Base-by-base conservation (phyloP, 2,329 filamentous ascomycete genomes). In the Colletotrichum sp. region DNA sequence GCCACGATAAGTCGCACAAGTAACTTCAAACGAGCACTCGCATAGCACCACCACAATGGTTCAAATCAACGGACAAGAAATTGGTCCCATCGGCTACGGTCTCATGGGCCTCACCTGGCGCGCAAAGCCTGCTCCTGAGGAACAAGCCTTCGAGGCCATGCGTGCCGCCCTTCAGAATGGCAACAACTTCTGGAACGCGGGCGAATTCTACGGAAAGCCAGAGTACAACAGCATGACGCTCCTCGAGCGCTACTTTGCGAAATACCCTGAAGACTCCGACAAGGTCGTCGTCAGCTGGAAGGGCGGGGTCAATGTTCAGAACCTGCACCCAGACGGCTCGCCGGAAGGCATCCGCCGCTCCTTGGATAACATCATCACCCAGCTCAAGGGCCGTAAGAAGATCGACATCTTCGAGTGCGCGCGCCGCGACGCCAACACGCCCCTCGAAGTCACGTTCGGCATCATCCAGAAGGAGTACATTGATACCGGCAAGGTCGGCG, bases 211-310 rank as follows among this genome's bases (percentile, higher is more conserved):
- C 83, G 93, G 93, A 52, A 85, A 86, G 0, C 88, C 89, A 2
- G 86, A 90, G 25, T 87, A 87, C 79, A 93, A 93, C 84, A 85
- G 82, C 80, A 91, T 93, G 79, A 88, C 89, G 36, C 83, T 94
- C 12, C 83, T 94, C 34, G 88, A 90, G 76, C 85, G 87, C 30
- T 94, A 94, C 84, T 93, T 94, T 80, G 87, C 87, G 36, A 87
- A 89, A 75, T 90, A 94, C 80, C 92, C 93, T 2, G 90, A 92
- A 76, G 90, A 94, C 77, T 91, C 92, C 9, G 85, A 88, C 66
- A 91, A 91, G 80, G 87, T 94, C 12, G 87, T 93, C 13, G 83
- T 94, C 62, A 88, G 87, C 79, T 88, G 94, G 80, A 94, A 94
- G 84, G 92, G 92, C 32, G 90, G 87, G 9, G 48, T 86, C 36